Conservation (phyloP, 805 yeast genomes). For the Yamadazyma olivae region DNA sequence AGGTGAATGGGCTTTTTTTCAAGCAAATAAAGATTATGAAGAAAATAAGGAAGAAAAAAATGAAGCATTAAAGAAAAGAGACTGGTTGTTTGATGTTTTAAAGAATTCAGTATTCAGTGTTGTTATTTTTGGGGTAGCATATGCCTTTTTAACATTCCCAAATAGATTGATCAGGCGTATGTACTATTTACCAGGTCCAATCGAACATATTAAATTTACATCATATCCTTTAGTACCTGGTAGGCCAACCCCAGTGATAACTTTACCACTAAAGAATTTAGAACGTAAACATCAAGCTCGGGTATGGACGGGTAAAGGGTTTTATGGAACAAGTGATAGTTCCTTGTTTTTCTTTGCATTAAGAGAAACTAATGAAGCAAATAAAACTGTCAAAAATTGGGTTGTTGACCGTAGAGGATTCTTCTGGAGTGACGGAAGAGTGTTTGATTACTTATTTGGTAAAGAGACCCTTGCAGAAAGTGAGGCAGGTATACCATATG, state of each 20-base stretch:
- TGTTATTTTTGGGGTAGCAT: slow-evolving; percentile 26
- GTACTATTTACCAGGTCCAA: slow-evolving; percentile 67
- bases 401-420: slow-evolving; percentile 81
- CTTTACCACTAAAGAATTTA: slow-evolving; percentile 57
- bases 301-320: slow-evolving; percentile 85
- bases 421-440: slow-evolving; percentile 91
- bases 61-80: slow-evolving; percentile 39
- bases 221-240: slow-evolving; percentile 78
- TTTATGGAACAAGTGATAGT: slow-evolving; percentile 78
- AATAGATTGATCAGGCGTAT: slow-evolving; percentile 70
- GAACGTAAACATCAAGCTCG: slow-evolving; percentile 58
- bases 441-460: slow-evolving; percentile 78
- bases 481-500: slow-evolving; percentile 64
- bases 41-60: slow-evolving; percentile 50
- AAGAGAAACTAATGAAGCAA: slow-evolving; percentile 46
- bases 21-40: slow-evolving; percentile 49
- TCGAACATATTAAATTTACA: slow-evolving; percentile 59
- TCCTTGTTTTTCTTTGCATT: slow-evolving; percentile 71
- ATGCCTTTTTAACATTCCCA: slow-evolving; percentile 46
- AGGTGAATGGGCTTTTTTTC: slow-evolving; percentile 52
- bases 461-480: slow-evolving; percentile 75
- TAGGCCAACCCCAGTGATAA: slow-evolving; percentile 69
- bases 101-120: slow-evolving; percentile 27
- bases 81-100: slow-evolving; percentile 29
- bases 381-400: slow-evolving; percentile 51